phyloP scores from a whole-genome alignment of 164 flowering plant species.

The Magnolia kwangsiensis region DNA sequence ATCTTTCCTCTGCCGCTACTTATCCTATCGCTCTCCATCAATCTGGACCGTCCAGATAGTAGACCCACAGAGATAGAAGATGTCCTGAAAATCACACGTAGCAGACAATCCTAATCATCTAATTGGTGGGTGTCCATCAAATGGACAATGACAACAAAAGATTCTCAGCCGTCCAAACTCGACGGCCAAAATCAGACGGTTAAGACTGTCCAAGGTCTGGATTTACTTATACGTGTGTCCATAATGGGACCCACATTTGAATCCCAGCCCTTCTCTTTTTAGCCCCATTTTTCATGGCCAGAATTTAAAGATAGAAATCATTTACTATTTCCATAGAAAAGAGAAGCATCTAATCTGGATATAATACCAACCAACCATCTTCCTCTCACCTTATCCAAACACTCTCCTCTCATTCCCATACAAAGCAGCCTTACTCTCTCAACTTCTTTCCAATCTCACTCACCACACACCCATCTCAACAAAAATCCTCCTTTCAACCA shows the following conservation, averaged over 20 bases:
- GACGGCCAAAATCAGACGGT: background rate
- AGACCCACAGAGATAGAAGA: too few relatives aligned
- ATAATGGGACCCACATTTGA: background rate
- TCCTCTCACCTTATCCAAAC: constrained; percentile 35
- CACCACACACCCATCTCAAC: background rate
- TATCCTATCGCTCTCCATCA: too few relatives aligned
- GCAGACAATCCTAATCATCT: background rate
- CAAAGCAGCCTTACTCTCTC: constrained; percentile 11
- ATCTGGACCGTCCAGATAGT: too few relatives aligned
- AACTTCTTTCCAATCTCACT: constrained; percentile 12
- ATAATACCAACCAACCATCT: constrained; percentile 27
- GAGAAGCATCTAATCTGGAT: constrained; percentile 15
- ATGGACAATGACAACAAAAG: background rate
- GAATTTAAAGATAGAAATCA: background rate
- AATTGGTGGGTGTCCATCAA: background rate
- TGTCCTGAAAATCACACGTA: background rate
- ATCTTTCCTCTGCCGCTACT: too few relatives aligned
- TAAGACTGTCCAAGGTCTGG: background rate
- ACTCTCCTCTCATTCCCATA: constrained; percentile 14
- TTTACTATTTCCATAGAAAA: background rate
- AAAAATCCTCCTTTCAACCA: too few relatives aligned
- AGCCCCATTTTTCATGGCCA: background rate
- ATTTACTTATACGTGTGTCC: background rate
- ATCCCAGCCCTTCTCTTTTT: background rate
- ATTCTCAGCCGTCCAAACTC: background rate